phyloP scores from a whole-genome alignment of 2,329 filamentous ascomycete genomes.

The Xylaria sp. region DNA sequence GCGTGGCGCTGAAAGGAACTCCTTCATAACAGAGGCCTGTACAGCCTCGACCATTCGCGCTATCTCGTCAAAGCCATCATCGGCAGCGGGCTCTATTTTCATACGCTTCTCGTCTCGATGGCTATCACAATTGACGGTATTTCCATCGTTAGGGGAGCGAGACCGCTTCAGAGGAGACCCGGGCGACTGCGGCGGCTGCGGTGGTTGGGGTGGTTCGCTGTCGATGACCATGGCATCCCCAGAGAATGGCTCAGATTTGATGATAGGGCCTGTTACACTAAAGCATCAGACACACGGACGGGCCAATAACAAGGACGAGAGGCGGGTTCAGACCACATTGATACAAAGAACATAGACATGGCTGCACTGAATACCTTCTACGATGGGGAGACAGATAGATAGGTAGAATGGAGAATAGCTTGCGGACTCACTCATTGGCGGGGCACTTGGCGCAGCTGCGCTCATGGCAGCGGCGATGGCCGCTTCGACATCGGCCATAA shows the following conservation, averaged over 20 bases:
- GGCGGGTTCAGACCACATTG: background rate
- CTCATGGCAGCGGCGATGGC: constrained; percentile 49
- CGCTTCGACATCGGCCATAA: constrained; percentile 49
- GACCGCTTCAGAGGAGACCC: constrained; percentile 47
- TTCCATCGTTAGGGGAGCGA: constrained; percentile 42
- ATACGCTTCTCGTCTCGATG: constrained; percentile 47
- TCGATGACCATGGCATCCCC: constrained; percentile 45
- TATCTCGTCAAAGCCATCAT: constrained; percentile 41
- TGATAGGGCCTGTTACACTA: constrained; percentile 43
- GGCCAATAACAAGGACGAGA: background rate
- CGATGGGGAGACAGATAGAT: too few relatives aligned
- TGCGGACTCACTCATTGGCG: constrained; percentile 41
- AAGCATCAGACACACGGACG: constrained; percentile 29
- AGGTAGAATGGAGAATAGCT: constrained; percentile 3
- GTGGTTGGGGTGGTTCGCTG: constrained; percentile 32
- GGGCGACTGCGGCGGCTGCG: constrained; percentile 5
- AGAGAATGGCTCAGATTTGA: constrained; percentile 46
- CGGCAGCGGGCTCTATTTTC: constrained; percentile 43
- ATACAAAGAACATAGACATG: background rate
- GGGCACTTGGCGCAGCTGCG: constrained; percentile 40
- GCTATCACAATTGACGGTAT: constrained; percentile 28
- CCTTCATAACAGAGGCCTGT: constrained; percentile 47
- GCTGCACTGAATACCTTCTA: background rate
- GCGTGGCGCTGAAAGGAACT: constrained; percentile 38
- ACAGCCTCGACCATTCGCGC: constrained; percentile 49